phyloP scores from a whole-genome alignment of 345 rosid genomes.

The Ailanthus altissimus region DNA sequence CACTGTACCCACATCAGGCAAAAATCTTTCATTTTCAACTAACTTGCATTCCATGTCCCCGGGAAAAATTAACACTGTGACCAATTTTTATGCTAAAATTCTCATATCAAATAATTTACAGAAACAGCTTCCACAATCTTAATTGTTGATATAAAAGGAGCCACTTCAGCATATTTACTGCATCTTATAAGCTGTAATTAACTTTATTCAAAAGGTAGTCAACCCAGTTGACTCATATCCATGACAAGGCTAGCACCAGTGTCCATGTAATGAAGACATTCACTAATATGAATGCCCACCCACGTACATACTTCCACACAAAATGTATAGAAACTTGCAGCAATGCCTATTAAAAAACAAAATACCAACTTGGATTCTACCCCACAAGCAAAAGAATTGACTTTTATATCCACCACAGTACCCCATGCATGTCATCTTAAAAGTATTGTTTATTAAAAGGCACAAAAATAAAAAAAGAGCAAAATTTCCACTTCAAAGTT shows the following conservation, averaged over 20 bases:
- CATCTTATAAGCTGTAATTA: neutral
- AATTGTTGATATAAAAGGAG: neutral
- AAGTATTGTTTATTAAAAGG: neutral
- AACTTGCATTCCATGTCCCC: neutral
- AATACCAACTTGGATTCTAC: neutral
- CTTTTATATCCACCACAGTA: neutral
- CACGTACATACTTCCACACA: neutral
- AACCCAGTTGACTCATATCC: neutral
- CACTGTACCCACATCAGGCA: neutral
- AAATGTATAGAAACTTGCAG: neutral
- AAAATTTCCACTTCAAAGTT: conserved; percentile 18
- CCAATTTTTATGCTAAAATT: neutral
- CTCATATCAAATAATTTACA: neutral
- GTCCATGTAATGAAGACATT: neutral
- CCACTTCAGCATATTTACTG: neutral
- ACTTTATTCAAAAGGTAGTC: neutral
- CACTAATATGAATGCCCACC: neutral
- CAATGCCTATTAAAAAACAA: neutral
- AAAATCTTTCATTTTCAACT: neutral
- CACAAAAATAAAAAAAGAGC: neutral
- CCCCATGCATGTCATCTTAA: neutral
- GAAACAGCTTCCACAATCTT: neutral
- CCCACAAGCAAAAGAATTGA: neutral
- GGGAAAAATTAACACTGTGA: neutral
- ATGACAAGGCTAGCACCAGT: neutral